phyloP scores from a whole-genome alignment of 1,284 basidiomycete species.

The Naganishia sp. region DNA sequence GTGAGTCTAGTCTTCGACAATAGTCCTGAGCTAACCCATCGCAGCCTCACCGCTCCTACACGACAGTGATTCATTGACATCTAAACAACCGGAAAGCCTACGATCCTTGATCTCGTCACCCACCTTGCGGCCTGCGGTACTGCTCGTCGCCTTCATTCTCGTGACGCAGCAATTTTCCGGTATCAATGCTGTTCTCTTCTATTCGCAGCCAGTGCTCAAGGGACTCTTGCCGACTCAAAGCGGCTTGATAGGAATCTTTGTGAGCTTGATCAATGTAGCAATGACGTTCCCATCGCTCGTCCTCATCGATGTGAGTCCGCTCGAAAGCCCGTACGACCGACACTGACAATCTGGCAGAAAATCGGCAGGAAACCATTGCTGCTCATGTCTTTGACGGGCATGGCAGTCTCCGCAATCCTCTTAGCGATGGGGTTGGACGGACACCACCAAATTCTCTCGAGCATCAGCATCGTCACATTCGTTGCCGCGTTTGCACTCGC shows the following conservation, averaged over 20 bases:
- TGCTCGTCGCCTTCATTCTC: slow-evolving; percentile 55
- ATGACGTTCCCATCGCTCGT: slow-evolving; percentile 81
- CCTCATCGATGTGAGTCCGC: slow-evolving; percentile 69
- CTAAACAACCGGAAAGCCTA: slow-evolving; percentile 3
- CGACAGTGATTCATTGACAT: background rate
- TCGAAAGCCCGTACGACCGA: background rate
- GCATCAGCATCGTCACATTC: slow-evolving; percentile 75
- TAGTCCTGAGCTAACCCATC: background rate
- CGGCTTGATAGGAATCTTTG: slow-evolving; percentile 51
- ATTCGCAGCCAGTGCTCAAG: slow-evolving; percentile 81
- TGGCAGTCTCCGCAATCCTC: slow-evolving; percentile 65
- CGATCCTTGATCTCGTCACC: slow-evolving; percentile 26
- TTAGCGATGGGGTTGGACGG: slow-evolving; percentile 73
- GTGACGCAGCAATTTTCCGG: slow-evolving; percentile 76
- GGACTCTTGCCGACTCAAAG: slow-evolving; percentile 74
- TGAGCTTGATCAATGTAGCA: slow-evolving; percentile 71
- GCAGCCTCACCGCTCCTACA: slow-evolving; percentile 18
- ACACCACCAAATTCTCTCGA: slow-evolving; percentile 64
- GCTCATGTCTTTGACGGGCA: slow-evolving; percentile 60
- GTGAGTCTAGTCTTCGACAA: background rate
- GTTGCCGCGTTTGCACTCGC: slow-evolving; percentile 86
- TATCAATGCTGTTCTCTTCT: slow-evolving; percentile 80
- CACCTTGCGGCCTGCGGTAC: slow-evolving; percentile 24
- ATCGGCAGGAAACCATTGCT: slow-evolving; percentile 54
- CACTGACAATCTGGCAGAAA: slow-evolving; percentile 49